These are phyloP conservation scores for Eucalyptus decipiens DNA, from an alignment of 345 rosid species.

Conservation along the genomic window DNA sequence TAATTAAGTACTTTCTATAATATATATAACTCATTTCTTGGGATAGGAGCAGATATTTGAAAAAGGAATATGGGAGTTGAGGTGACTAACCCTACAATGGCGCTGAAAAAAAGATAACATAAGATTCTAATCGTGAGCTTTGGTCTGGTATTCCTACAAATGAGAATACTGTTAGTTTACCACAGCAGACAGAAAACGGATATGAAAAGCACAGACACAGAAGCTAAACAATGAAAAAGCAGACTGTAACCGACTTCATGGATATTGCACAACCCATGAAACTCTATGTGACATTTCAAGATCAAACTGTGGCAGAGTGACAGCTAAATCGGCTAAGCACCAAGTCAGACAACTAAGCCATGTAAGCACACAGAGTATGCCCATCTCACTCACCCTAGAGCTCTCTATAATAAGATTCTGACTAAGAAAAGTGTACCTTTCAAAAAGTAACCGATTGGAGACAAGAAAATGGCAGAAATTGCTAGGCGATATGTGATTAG, in stretches of 20 bases:
- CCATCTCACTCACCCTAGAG: neutral
- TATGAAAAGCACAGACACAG: neutral
- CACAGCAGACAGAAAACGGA: neutral
- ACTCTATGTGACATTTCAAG: neutral
- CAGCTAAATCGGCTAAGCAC: neutral
- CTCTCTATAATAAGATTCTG: neutral
- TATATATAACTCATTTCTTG: neutral
- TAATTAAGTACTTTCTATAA: neutral
- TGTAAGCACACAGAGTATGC: neutral
- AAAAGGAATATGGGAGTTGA: neutral
- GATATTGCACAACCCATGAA: neutral
- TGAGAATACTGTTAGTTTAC: neutral
- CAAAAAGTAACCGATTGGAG: conserved; percentile 46
- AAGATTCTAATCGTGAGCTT: conserved; percentile 32
- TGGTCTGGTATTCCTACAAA: conserved; percentile 46
- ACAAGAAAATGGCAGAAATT: conserved; percentile 45
- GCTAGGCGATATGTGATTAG: conserved; percentile 56
- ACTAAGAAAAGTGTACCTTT: conserved; percentile 31
- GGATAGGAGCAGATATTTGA: neutral
- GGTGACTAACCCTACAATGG: conserved; percentile 47
- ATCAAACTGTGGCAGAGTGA: neutral
- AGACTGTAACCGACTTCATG: neutral
- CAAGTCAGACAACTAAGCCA: neutral
- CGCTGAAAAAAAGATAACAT: conserved; percentile 51
- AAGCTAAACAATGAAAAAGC: neutral